Conservation (phyloP, 805 yeast genomes). For the Komagataella phaffii region DNA sequence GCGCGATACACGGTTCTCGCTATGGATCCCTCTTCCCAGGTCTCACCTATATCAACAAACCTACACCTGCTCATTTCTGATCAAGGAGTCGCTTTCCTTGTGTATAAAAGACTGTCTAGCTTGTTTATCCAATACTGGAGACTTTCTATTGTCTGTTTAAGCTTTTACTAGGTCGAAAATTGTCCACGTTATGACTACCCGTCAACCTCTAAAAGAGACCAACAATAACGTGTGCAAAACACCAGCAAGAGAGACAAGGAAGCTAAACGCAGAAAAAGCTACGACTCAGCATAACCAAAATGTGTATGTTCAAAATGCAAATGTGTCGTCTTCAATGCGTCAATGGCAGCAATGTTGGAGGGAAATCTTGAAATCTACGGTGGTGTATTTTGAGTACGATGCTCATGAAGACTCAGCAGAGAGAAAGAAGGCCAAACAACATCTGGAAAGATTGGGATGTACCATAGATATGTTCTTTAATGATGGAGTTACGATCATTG, state of each 20-base stretch:
- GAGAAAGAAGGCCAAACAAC: constrained; percentile 17
- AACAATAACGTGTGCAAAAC: constrained; percentile 1
- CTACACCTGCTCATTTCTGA: not conserved
- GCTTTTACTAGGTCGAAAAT: not conserved
- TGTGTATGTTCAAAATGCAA: not conserved
- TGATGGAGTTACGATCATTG: constrained; percentile 58
- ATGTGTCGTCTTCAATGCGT: constrained; percentile 11
- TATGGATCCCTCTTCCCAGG: not conserved
- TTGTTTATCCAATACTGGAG: not conserved
- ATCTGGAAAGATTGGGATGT: constrained; percentile 35
- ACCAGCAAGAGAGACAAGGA: constrained; percentile 7
- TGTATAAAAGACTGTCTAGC: not conserved
- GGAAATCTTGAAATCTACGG: constrained; percentile 39
- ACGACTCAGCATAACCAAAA: not conserved
- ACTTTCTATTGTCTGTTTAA: not conserved
- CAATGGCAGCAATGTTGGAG: constrained; percentile 54
- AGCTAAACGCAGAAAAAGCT: not conserved
- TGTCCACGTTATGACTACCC: not conserved
- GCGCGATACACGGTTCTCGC: not conserved
- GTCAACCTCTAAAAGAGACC: constrained; percentile 1
- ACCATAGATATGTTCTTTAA: constrained; percentile 47
- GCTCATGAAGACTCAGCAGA: constrained; percentile 17
- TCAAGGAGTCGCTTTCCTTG: not conserved
- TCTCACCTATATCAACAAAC: not conserved
- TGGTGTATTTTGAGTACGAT: constrained; percentile 41